These are phyloP conservation scores for Mycena epipterygia DNA, from an alignment of 768 basidiomycete species.

Conservation along the genomic window DNA sequence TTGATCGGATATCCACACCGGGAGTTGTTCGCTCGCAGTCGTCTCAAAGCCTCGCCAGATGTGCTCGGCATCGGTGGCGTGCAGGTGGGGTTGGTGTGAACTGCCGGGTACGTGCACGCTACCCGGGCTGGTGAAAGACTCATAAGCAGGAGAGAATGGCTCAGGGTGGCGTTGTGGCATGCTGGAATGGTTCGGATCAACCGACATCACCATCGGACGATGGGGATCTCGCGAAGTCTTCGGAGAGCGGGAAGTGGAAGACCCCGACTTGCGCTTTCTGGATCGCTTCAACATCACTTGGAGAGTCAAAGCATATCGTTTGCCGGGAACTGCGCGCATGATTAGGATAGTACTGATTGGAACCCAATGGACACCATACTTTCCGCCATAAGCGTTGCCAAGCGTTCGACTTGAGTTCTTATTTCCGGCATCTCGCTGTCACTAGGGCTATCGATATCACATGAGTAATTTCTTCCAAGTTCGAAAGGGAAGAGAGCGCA, in stretches of 20 bases:
- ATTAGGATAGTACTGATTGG: neutral
- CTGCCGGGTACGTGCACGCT: constrained; percentile 40
- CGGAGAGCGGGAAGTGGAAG: constrained; percentile 73
- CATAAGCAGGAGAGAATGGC: constrained; percentile 71
- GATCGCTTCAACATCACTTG: constrained; percentile 90
- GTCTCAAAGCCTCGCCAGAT: constrained; percentile 85
- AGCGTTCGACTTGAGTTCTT: constrained; percentile 80
- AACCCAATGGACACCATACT: constrained; percentile 61
- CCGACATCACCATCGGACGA: constrained; percentile 60
- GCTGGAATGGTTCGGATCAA: constrained; percentile 54
- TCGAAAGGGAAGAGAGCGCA: constrained; percentile 53
- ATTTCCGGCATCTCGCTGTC: constrained; percentile 86
- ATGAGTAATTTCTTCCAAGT: constrained; percentile 11
- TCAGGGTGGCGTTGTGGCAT: constrained; percentile 60
- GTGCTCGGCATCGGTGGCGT: constrained; percentile 66
- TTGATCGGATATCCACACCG: constrained; percentile 90
- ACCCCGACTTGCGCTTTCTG: constrained; percentile 67
- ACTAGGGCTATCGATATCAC: constrained; percentile 68
- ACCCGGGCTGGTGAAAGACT: constrained; percentile 55
- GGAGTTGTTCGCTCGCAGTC: constrained; percentile 80
- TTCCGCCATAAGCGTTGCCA: constrained; percentile 82
- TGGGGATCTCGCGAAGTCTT: constrained; percentile 68
- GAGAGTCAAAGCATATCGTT: constrained; percentile 91
- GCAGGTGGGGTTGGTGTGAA: constrained; percentile 40
- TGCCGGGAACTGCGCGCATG: constrained; percentile 81